Evolutionary conservation across 2,329 filamentous ascomycete species (phyloP), one percentile per base, ranked within the genome.

Genomic region (Pleoardoris graminearum): DNA sequence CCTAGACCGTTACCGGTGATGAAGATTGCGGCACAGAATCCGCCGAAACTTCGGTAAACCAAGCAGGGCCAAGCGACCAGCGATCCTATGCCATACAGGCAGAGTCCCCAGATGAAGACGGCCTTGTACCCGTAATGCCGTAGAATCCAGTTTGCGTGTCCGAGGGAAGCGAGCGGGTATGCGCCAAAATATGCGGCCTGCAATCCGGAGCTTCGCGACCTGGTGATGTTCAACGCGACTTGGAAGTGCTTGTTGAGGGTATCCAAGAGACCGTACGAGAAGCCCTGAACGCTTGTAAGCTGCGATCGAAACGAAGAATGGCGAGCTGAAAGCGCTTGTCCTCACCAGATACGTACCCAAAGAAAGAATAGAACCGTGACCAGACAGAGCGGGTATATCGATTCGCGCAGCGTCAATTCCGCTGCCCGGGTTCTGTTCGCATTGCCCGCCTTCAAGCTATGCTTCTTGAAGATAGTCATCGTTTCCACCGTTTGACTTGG

Each of bases 281-380:
- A 83, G 22, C 82, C 76, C 75, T 76, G 46, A 22, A 3, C 1
- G 5, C 8, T 45, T 25, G 57, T 53, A 44, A 17, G 27, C 11
- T 3, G 22, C 32, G 5, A 8, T n/a, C 2, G 21, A 35, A 23
- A 30, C 19, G 30, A 12, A n/a, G 10, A 11, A 17, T 25, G 5
- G n/a, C 12, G 19, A 19, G 6, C n/a, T 4, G 11, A 1, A 25
- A 25, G 32, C 2, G 38, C 4, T 11, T n/a, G n/a, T n/a, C n/a
- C n/a, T n/a, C n/a, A n/a, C n/a, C 6, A 6, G 19, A 25, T 16
- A 33, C 69, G 37, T 67, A 77, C 82, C 83, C 83, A 86, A 19
- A 87, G 78, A 67, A 87, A 86, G 74, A 86, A 87, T 1, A 87
- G 72, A 42, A 85, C 75, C 0, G 84, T 87, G 46, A 90, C 87